These are phyloP conservation scores for Alisma plantagoaquatica DNA, from an alignment of 106 monocot species.

Conservation along the genomic window DNA sequence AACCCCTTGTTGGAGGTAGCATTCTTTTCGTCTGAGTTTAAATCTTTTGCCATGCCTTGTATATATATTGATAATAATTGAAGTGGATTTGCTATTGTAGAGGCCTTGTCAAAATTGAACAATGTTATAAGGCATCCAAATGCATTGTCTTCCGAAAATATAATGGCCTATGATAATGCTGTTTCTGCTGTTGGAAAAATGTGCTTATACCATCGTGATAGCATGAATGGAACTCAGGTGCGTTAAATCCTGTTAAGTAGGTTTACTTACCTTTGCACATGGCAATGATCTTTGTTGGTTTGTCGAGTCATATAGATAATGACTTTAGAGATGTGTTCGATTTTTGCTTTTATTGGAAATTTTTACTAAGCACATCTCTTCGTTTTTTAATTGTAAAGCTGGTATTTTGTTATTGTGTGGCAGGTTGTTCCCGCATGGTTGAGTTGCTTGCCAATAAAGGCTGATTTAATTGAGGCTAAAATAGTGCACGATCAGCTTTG, in stretches of 20 bases:
- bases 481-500: constrained; percentile 92
- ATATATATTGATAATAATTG: background rate
- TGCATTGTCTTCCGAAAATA: constrained; percentile 59
- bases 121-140: constrained; percentile 80
- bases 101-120: constrained; percentile 76
- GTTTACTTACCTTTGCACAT: too few relatives aligned
- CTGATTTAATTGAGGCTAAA: constrained; percentile 90
- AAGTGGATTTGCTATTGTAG: constrained; percentile 23
- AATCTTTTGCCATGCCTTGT: background rate
- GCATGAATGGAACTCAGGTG: constrained; percentile 84
- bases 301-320: background rate
- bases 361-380: too few relatives aligned
- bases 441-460: constrained; percentile 82
- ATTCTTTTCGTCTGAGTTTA: background rate
- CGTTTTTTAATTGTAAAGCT: background rate
- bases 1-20: constrained; percentile 84
- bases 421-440: constrained; percentile 95
- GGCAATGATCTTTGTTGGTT: background rate
- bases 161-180: constrained; percentile 98
- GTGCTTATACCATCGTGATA: constrained; percentile 71
- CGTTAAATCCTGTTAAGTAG: background rate
- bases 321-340: background rate
- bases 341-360: background rate
- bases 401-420: constrained; percentile 1
- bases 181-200: constrained; percentile 94